A percentile compares a stretch with the other conserved stretches of the same genome.
Evolutionary conservation across 495 filamentous ascomycete genomes (phyloP).

Genomic region (Neurospora tetrasperma): DNA sequence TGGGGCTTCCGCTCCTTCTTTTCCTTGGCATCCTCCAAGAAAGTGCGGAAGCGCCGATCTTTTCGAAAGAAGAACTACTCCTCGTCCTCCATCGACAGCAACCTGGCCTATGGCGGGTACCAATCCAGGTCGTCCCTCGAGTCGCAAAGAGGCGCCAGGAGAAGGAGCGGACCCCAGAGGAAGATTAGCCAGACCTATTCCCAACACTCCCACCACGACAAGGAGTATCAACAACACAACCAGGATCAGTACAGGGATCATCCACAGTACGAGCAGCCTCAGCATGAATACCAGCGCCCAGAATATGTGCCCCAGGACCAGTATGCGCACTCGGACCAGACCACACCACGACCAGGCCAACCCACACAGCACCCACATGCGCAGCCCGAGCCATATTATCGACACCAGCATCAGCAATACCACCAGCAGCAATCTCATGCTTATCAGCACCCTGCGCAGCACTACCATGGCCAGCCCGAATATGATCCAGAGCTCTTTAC

Average conservation of each 20-base stretch:
- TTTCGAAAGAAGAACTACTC: conserved; percentile 38
- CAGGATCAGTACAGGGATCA: neutral
- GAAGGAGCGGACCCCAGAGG: conserved; percentile 7
- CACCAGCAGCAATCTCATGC: conserved; percentile 12
- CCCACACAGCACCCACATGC: neutral
- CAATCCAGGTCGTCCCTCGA: conserved; percentile 29
- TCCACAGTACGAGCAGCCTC: neutral
- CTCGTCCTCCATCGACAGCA: conserved; percentile 38
- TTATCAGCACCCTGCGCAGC: conserved; percentile 5
- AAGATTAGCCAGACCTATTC: conserved; percentile 2
- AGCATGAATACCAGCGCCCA: conserved; percentile 7
- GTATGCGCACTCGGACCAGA: neutral
- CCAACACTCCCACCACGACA: neutral
- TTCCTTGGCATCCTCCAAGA: conserved; percentile 25
- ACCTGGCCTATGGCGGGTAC: conserved; percentile 48
- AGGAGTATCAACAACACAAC: neutral
- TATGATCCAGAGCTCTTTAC: conserved; percentile 9
- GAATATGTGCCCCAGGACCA: conserved; percentile 3
- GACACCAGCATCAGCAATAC: conserved; percentile 6
- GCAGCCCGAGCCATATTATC: neutral
- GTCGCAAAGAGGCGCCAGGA: conserved; percentile 8
- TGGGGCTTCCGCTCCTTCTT: conserved; percentile 37
- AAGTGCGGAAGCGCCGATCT: conserved; percentile 33
- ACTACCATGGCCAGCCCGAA: conserved; percentile 9
- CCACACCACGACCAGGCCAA: conserved; percentile 1